Percentiles rank a stretch among this genome's conserved stretches.
These are phyloP conservation scores for Xylariaceae sp. DNA, from an alignment of 2,329 filamentous ascomycete species.

Conservation along the genomic window DNA sequence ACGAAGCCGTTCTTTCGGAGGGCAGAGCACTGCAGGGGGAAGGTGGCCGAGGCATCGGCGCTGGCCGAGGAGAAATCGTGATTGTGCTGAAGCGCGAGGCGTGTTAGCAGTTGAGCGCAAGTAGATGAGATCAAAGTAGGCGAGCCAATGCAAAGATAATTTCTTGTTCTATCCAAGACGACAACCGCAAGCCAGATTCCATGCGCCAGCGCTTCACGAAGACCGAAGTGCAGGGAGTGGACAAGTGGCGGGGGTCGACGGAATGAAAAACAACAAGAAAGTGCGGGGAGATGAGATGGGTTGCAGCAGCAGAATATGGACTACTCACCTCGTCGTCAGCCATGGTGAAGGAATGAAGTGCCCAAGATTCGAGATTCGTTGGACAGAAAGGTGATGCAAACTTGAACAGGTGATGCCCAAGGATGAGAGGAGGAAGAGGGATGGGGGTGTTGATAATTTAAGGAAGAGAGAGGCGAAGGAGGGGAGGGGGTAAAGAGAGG, in stretches of 20 bases:
- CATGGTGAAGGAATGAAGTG: constrained; percentile 49
- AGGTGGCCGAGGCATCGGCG: constrained; percentile 92
- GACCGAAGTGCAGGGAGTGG: too few species aligned
- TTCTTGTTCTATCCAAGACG: too few species aligned
- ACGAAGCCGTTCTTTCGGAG: constrained; percentile 99
- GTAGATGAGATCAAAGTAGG: too few species aligned
- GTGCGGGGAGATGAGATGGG: constrained; percentile 19
- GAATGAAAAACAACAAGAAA: too few species aligned
- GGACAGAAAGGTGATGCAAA: constrained; percentile 22
- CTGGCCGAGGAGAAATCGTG: constrained; percentile 84
- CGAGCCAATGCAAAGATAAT: too few species aligned
- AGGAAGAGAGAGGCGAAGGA: constrained; percentile 11
- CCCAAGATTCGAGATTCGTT: too few species aligned
- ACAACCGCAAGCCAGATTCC: too few species aligned
- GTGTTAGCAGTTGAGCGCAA: constrained; percentile 17
- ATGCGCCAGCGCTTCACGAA: too few species aligned
- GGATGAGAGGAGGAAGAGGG: constrained; percentile 19
- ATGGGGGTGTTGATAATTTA: constrained; percentile 16
- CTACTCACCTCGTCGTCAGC: constrained; percentile 52
- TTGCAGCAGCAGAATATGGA: not conserved
- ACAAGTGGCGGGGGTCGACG: constrained; percentile 16
- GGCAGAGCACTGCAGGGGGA: constrained; percentile 98
- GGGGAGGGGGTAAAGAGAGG: constrained; percentile 9
- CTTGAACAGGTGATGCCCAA: constrained; percentile 20
- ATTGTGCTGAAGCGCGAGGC: constrained; percentile 51